A percentile compares a stretch with the other conserved stretches of the same genome.
Conservation (phyloP, 2,329 filamentous ascomycete genomes). For the Colletotrichum plurivorum region DNA sequence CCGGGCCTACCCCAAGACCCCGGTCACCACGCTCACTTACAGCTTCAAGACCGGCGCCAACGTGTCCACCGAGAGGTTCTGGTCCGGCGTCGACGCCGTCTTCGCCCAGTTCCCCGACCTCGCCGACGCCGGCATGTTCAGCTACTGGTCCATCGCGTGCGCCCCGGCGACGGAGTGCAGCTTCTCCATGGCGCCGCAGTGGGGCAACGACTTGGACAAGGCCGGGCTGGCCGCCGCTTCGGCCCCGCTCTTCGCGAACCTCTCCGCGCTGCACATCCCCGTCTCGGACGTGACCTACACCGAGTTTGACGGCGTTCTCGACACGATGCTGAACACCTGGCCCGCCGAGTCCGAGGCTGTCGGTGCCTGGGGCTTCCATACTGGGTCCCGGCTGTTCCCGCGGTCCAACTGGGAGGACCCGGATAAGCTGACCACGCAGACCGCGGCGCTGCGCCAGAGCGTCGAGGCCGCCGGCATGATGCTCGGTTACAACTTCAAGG, state of each 20-base stretch:
- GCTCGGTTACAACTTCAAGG: conserved; percentile 41
- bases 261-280: conserved; percentile 43
- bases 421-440: conserved; percentile 39
- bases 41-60: conserved; percentile 46
- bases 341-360: conserved; percentile 40
- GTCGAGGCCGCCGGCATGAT: conserved; percentile 26
- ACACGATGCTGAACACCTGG: conserved; percentile 45
- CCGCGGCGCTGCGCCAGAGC: conserved; percentile 43
- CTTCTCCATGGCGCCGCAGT: conserved; percentile 42
- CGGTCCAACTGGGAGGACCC: conserved; percentile 46
- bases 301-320: conserved; percentile 46
- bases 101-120: conserved; percentile 52
- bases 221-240: conserved; percentile 54
- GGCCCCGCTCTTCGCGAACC: conserved; percentile 48
- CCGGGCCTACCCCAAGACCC: conserved; percentile 55
- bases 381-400: conserved; percentile 42
- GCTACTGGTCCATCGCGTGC: conserved; percentile 50
- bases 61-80: conserved; percentile 49
- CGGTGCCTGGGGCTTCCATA: conserved; percentile 26
- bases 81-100: conserved; percentile 46
- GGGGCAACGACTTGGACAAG: conserved; percentile 41
- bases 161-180: conserved; percentile 45
- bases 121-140: conserved; percentile 52
- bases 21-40: conserved; percentile 48
- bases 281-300: conserved; percentile 48